Evolutionary conservation across 345 rosid species (phyloP), one percentile per base, ranked within the genome.

Genomic region (Eucalyptus pauciflora): DNA sequence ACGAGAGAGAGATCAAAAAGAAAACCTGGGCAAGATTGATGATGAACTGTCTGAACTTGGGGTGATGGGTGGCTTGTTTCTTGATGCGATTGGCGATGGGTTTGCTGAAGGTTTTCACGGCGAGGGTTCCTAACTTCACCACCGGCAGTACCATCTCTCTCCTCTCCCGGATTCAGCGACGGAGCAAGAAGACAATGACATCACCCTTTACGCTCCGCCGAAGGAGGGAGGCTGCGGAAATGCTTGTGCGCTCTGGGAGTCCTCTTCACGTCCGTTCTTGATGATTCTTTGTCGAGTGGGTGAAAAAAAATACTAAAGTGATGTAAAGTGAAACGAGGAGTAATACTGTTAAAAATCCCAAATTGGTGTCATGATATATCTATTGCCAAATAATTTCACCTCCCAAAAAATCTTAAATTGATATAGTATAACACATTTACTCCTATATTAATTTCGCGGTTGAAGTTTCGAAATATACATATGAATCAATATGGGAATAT

Each of bases 71-170:
- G 49, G 98, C 98, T 90, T 95, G 94, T 87, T 94, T 95, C 92
- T 97, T 97, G 88, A 97, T 95, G 46, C 96, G 95, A 90, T 92
- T 95, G 87, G 98, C 98, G 41, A 97, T 91, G 91, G 98, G 99
- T 92, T 97, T 96, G 92, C 96, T 92, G 46, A 91, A 24, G 85
- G 98, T 96, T 90, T 90, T 96, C 33, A 96, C 92, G 27, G 96
- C 96, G 56, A 96, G 96, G n/a, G 97, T 93, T 71, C 99, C 98
- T 81, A 97, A 93, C 93, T 97, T 97, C 89, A 89, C 90, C 29
- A 94, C 62, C 51, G 97, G 98, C 10, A 96, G 71, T 15, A 94
- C 91, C 98, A 96, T 93, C 71, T 88, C 50, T 87, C 88, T 87
- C 46, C 89, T 67, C 20, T 5, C 88, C 3, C 85, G 37, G 13